Evolutionary conservation across 805 yeast species (phyloP).

Genomic region (Hanseniaspora guilliermondii): DNA sequence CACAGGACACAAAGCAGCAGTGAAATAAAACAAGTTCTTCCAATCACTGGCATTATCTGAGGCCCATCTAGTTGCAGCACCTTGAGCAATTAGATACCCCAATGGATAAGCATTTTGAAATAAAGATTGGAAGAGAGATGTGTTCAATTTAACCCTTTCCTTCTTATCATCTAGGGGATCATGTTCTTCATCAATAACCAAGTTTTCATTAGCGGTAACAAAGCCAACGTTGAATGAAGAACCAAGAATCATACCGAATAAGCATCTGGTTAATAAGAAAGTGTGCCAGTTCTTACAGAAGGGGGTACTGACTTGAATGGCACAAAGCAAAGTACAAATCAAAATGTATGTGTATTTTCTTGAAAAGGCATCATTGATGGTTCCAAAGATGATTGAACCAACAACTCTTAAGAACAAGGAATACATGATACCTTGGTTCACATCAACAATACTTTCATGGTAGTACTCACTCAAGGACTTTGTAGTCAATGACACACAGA

Average conservation of each 20-base stretch:
- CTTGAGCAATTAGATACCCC: constrained; percentile 53
- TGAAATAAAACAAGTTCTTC: constrained; percentile 59
- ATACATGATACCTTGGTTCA: constrained; percentile 64
- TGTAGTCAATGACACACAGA: constrained; percentile 47
- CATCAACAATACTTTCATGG: constrained; percentile 33
- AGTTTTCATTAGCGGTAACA: constrained; percentile 55
- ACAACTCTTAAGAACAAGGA: constrained; percentile 61
- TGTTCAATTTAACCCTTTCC: constrained; percentile 18
- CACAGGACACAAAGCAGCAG: constrained; percentile 43
- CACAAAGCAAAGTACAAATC: constrained; percentile 40
- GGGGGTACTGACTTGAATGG: constrained; percentile 54
- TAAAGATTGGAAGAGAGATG: constrained; percentile 41
- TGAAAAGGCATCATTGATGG: constrained; percentile 50
- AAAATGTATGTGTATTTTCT: constrained; percentile 53
- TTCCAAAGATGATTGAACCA: constrained; percentile 58
- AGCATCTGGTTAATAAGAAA: constrained; percentile 49
- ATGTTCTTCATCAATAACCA: constrained; percentile 38
- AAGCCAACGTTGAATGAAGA: constrained; percentile 56
- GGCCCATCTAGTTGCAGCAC: constrained; percentile 52
- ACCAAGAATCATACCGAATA: constrained; percentile 62
- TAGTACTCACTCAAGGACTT: constrained; percentile 39
- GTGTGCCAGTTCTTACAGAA: constrained; percentile 47
- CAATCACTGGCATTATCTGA: constrained; percentile 36
- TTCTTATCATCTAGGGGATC: constrained; percentile 41
- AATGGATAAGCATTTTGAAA: constrained; percentile 74